A percentile compares a stretch with the other conserved stretches of the same genome.
Conservation (phyloP, 441 rosid genomes). For the Breynia disticha region DNA sequence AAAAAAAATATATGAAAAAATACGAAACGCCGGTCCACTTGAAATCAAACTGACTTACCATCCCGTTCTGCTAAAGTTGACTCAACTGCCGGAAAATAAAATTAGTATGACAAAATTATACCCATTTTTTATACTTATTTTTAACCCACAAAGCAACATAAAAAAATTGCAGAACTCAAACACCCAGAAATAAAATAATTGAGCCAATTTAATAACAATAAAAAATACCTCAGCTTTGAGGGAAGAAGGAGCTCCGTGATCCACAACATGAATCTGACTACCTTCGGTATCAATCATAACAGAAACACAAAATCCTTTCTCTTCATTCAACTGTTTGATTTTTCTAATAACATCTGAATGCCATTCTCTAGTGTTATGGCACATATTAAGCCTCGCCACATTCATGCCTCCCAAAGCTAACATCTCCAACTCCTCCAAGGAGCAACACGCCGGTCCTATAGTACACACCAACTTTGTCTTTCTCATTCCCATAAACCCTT, state of each 20-base stretch:
- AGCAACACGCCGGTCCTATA: constrained; percentile 58
- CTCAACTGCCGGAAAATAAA: too few relatives aligned
- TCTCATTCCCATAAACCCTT: constrained; percentile 63
- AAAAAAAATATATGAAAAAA: too few relatives aligned
- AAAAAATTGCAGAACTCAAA: neutral
- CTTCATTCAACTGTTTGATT: constrained; percentile 46
- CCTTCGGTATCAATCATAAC: constrained; percentile 81
- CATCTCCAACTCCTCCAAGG: constrained; percentile 50
- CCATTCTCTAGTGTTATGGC: constrained; percentile 65
- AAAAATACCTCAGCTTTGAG: constrained; percentile 58
- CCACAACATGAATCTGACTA: constrained; percentile 65
- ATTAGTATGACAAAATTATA: too few relatives aligned
- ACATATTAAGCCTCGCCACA: constrained; percentile 74
- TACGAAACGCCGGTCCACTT: too few relatives aligned
- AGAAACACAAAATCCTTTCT: constrained; percentile 49
- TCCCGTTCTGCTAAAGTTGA: too few relatives aligned
- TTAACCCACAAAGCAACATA: constrained; percentile 1
- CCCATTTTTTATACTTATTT: neutral
- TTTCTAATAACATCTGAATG: constrained; percentile 51
- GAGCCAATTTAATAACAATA: neutral
- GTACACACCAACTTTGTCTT: constrained; percentile 77
- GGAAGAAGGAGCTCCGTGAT: constrained; percentile 59
- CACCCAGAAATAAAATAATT: neutral
- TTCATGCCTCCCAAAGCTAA: constrained; percentile 67
- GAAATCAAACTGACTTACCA: too few relatives aligned